Evolutionary conservation across 306 rosid species (phyloP), one percentile per base, ranked within the genome.

Genomic region (Cicer pinnatifidum): DNA sequence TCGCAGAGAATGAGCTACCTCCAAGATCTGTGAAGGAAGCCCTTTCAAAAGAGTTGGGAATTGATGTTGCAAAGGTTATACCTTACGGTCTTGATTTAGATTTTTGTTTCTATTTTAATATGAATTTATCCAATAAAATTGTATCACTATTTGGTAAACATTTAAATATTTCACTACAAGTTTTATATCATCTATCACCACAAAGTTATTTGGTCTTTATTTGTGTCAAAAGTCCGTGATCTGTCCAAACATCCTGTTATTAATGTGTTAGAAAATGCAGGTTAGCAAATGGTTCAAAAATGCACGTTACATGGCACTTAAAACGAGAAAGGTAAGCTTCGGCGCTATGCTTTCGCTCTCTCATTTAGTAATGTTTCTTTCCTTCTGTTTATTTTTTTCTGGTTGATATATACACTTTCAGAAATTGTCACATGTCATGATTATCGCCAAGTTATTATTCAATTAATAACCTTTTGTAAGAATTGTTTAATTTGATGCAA

Each of bases 281-380:
- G 92, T 93, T 69, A 88, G 88, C 87, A 93, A 93, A 86, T 93
- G 98, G 98, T 93, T 93, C 89, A 93, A 93, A 85, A 93, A 93
- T 78, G 88, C 98, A 40, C 98, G 98, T 39, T 93, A 93, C 77
- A 38, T 84, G 37, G 93, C 98, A 41, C 94, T 93, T 61, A 90
- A 83, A 83, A 78, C 87, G 78, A 79, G 96, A 81, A 93, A 88
- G 93, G 98, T 93, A 63, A 79, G 84, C 71, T 82, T 54, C 15
- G 38, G 13, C 28, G 67, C 38, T 45, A 6, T 28, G 47, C 46
- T 57, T 45, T 71, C 54, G 40, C 63, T 64, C 53, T 68, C 47
- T 12, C 4, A 37, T 62, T 61, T 11, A 15, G 51, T 37, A 28
- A 40, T 67, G 35, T 28, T 28, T 28, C 35, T 28, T 28, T 28